Percentiles rank a stretch among this genome's conserved stretches.
These are phyloP conservation scores for Trifolium fragiferum DNA, from an alignment of 306 rosid genomes.

Conservation along the genomic window DNA sequence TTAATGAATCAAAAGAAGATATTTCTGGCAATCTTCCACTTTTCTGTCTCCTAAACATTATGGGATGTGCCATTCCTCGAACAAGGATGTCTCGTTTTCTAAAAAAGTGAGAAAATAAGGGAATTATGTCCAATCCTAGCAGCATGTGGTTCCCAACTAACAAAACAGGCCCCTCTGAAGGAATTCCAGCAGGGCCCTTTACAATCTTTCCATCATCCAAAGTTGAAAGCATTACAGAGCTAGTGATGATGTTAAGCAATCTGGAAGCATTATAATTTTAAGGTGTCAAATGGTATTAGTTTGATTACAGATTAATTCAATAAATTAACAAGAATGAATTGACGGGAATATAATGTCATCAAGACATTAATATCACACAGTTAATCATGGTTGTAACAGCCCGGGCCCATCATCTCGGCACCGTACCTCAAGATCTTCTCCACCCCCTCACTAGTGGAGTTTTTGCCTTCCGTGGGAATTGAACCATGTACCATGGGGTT, in stretches of 20 bases:
- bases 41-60: constrained; percentile 51
- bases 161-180: constrained; percentile 90
- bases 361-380: not conserved
- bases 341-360: constrained; percentile 3
- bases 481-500: no score
- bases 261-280: constrained; percentile 48
- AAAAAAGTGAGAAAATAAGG: constrained; percentile 53
- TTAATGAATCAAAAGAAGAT: constrained; percentile 53
- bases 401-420: no score
- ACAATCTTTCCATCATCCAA: constrained; percentile 77
- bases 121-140: constrained; percentile 68
- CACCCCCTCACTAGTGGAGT: no score
- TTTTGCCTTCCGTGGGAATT: no score
- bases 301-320: constrained; percentile 10
- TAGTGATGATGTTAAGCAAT: constrained; percentile 49
- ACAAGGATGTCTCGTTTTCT: constrained; percentile 58
- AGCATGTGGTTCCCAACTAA: constrained; percentile 93
- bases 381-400: not conserved
- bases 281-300: constrained; percentile 16
- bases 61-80: constrained; percentile 94
- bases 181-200: constrained; percentile 83
- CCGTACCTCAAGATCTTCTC: no score
- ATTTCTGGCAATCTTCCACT: constrained; percentile 60
- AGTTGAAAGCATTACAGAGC: constrained; percentile 83
- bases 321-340: constrained; percentile 22